phyloP scores from a whole-genome alignment of 192 early-diverging fungal genomes.

The Coemansia sp. region DNA sequence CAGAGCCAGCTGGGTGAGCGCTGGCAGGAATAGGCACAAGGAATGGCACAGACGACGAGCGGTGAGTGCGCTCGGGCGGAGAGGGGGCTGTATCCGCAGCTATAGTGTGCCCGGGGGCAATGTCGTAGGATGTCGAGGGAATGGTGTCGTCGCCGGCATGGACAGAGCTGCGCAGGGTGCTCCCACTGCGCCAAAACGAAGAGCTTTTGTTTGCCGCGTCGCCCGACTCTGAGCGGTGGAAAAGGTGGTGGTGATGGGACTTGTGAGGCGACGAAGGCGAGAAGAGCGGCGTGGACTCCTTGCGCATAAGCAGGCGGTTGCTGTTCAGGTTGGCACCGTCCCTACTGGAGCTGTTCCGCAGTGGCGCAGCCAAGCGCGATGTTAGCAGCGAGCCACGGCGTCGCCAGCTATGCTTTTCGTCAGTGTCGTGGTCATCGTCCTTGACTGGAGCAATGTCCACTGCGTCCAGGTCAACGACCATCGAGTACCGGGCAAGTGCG shows the following conservation, averaged over 20 bases:
- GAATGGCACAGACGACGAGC: constrained; percentile 51
- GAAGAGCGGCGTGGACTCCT: constrained; percentile 42
- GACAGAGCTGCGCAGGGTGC: constrained; percentile 14
- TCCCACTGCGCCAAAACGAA: constrained; percentile 39
- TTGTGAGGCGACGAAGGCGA: constrained; percentile 3
- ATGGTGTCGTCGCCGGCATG: constrained; percentile 4
- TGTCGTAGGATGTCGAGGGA: not conserved
- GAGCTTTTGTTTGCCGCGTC: constrained; percentile 15
- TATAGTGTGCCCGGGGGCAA: not conserved
- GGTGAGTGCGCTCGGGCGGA: constrained; percentile 40
- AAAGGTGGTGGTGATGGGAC: constrained; percentile 8
- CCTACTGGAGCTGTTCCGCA: constrained; percentile 17
- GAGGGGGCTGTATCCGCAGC: not conserved
- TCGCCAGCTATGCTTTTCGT: constrained; percentile 41
- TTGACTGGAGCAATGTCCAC: not conserved
- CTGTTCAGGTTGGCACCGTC: constrained; percentile 8
- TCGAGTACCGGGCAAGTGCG: constrained; percentile 28
- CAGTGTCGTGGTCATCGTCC: constrained; percentile 8
- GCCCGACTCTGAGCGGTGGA: constrained; percentile 19
- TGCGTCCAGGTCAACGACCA: constrained; percentile 11
- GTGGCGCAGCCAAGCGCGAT: constrained; percentile 34
- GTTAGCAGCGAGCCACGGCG: constrained; percentile 47
- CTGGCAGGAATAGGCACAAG: constrained; percentile 26
- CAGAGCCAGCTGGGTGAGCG: not conserved
- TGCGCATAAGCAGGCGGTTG: constrained; percentile 26